These are phyloP conservation scores for Leccinum arenicola DNA, from an alignment of 768 basidiomycete species.

Conservation along the genomic window DNA sequence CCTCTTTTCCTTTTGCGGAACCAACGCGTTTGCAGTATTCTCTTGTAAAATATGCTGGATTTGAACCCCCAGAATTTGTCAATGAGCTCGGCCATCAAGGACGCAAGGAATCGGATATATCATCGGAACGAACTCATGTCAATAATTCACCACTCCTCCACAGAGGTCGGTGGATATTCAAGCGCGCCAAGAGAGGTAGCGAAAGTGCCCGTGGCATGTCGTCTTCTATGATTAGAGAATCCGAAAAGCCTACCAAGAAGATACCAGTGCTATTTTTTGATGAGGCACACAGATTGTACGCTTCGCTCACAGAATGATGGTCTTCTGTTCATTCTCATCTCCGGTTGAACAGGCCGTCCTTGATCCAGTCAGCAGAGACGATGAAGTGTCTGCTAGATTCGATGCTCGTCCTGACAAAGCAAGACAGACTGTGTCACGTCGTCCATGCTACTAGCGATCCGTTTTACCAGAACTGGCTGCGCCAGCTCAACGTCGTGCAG, in stretches of 20 bases:
- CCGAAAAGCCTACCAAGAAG: slow-evolving; percentile 52
- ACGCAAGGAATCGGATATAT: slow-evolving; percentile 31
- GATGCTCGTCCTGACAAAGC: slow-evolving; percentile 84
- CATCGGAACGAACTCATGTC: slow-evolving; percentile 45
- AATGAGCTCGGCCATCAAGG: slow-evolving; percentile 20
- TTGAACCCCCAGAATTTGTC: slow-evolving; percentile 42
- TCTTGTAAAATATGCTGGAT: slow-evolving; percentile 71
- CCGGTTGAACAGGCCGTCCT: slow-evolving; percentile 49
- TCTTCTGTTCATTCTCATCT: background rate
- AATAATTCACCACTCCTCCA: slow-evolving; percentile 31
- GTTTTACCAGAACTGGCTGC: slow-evolving; percentile 81
- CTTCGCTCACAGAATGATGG: background rate
- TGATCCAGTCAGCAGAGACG: slow-evolving; percentile 74
- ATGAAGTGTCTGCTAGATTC: slow-evolving; percentile 86
- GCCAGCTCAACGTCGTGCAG: slow-evolving; percentile 77
- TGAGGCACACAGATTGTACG: slow-evolving; percentile 81
- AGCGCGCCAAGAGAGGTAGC: slow-evolving; percentile 23
- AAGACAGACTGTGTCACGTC: slow-evolving; percentile 81
- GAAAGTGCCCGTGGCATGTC: slow-evolving; percentile 32
- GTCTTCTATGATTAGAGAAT: slow-evolving; percentile 29
- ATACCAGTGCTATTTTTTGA: slow-evolving; percentile 82
- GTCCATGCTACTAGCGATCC: slow-evolving; percentile 82
- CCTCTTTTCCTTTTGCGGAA: background rate
- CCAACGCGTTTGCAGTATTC: slow-evolving; percentile 45
- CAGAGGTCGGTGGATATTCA: slow-evolving; percentile 29